Base-by-base conservation (phyloP, 768 basidiomycete genomes). In the Psilocybe sp. region DNA sequence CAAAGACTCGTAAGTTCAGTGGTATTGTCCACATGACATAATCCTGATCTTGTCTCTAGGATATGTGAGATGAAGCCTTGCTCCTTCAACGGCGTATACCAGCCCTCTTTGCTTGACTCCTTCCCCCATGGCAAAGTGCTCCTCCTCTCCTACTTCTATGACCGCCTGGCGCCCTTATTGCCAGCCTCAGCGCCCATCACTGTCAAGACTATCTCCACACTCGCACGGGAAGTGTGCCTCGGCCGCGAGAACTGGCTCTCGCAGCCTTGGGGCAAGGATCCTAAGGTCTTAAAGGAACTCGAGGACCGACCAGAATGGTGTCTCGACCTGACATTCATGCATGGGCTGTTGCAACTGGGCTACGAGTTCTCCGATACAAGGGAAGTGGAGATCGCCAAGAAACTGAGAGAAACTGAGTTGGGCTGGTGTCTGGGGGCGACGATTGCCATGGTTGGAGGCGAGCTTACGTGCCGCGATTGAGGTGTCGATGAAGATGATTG, bases 91-190 rank as follows among this genome's bases (percentile, higher is more conserved):
- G 97, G 97, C 11, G 92, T 97, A 19, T 98, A 98, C 71, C 97
- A 99, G 65, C 97, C 97, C 2, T 88, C 89, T 12, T 75, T 98
- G 19, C 73, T 89, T 50, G 89, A 96, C 54, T 85, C 91, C 9
- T 98, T 98, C 80, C 81, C 87, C 1, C 69, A 75, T 9, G 96
- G 96, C 51, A 85, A 85, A 61, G 78, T 96, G 54, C 80, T 96
- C 20, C 81, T 96, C n/a, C 78, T 99, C 1, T 97, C 94, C 18
- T 99, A 98, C 77, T 99, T 98, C 72, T 97, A 93, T 72, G 97
- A 98, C 74, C 89, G 97, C 34, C 77, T 96, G 50, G 69, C 76
- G 20, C 96, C 94, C 0, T 80, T 99, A 51, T 71, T 93, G 43
- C 69, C 63, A 13, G 47, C 51, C 14, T 28, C 52, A 1, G 34